Base-by-base conservation (phyloP, 257 asterid genomes). In the Solanum chiquidenum region DNA sequence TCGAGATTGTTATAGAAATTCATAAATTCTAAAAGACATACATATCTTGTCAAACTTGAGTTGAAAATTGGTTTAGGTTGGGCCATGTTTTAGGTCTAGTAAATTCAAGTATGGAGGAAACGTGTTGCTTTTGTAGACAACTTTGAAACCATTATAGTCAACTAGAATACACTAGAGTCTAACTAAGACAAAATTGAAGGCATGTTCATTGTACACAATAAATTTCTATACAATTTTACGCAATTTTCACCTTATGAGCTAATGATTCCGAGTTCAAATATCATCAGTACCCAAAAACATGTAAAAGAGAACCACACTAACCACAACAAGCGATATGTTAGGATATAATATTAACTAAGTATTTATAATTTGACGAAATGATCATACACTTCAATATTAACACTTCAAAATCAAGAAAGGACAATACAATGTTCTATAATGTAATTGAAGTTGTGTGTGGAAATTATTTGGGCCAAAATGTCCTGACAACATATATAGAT, bases 201-300 rank as follows among this genome's bases (percentile, higher is more conserved):
- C 10, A 9, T 33, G 27, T 31, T 5, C 40, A 71, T 68, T 68
- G 10, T 69, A 69, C 68, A 60, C 68, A 60, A 62, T 62, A 62
- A 62, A 62, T 62, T 23, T 62, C 3, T 23, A 21, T 23, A 4
- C 13, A 23, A 62, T 23, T 23, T 60, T 9, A 60, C 0, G 12
- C 6, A 4, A 1, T 64, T n/a, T 64, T 64, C 16, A 10, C 71
- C 71, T 62, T 2, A 9, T 23, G 7, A 62, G 14, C 1, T 62
- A 62, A 2, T 20, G 64, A 58, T 58, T 20, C 66, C 2, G 0
- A 58, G 4, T 64, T 64, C 7, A 9, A n/a, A n/a, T n/a, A 5
- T 23, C 16, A 4, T 62, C 7, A 0, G 0, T n/a, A 10, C 7
- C 1, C 3, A n/a, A 62, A n/a, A 60, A 7, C 1, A 18, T 6